Conservation (phyloP, 306 rosid genomes). For the Begonia loranthoides region DNA sequence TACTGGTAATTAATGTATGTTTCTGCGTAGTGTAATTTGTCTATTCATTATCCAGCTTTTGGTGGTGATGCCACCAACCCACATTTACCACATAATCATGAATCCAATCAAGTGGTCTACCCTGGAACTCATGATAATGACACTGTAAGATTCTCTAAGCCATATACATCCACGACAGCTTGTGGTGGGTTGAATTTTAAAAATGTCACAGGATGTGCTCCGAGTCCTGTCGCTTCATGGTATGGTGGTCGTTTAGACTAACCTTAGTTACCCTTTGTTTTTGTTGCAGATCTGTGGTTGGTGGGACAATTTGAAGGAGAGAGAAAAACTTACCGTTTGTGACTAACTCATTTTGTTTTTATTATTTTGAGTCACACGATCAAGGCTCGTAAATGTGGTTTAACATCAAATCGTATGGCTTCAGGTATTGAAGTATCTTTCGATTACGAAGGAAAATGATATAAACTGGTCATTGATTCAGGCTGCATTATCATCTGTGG, state of each 20-base stretch:
- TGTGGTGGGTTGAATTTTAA: background rate
- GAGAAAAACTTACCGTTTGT: slow-evolving; percentile 65
- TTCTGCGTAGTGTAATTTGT: slow-evolving; percentile 5
- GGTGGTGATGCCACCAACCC: slow-evolving; percentile 74
- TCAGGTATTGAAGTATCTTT: slow-evolving; percentile 65
- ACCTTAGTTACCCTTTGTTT: slow-evolving; percentile 5
- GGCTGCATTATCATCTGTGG: slow-evolving; percentile 56
- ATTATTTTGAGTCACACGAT: background rate
- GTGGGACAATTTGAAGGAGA: slow-evolving; percentile 75
- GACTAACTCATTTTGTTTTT: background rate
- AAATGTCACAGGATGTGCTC: background rate
- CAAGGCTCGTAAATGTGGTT: background rate
- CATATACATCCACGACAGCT: background rate
- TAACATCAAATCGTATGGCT: slow-evolving; percentile 1
- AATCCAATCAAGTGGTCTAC: slow-evolving; percentile 79
- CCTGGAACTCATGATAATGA: slow-evolving; percentile 97
- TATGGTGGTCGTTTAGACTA: background rate
- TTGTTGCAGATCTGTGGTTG: slow-evolving; percentile 58
- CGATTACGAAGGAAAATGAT: slow-evolving; percentile 41
- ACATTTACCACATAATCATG: slow-evolving; percentile 94
- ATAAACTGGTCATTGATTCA: slow-evolving; percentile 62
- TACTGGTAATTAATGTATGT: background rate
- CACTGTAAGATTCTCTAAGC: slow-evolving; percentile 43
- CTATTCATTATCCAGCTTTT: slow-evolving; percentile 34
- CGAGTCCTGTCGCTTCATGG: background rate